A percentile compares a stretch with the other conserved stretches of the same genome.
phyloP scores from a whole-genome alignment of 1,139 yeast genomes.

The Yarrowia galli region DNA sequence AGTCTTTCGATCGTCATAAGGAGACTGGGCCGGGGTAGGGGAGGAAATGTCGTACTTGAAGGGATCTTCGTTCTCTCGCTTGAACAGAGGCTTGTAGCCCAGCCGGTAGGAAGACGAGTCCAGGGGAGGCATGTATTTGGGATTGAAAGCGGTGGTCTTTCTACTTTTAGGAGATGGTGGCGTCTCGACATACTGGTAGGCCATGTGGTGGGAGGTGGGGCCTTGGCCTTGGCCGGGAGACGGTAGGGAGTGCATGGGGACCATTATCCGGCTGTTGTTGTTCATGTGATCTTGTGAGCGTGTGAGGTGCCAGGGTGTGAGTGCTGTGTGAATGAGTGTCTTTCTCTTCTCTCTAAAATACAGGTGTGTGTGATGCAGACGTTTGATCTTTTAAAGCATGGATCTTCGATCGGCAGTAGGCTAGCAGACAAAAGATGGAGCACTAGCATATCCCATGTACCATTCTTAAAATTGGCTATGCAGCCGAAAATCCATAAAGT shows the following conservation, averaged over 20 bases:
- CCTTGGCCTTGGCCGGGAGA: conserved; percentile 21
- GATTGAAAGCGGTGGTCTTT: conserved; percentile 6
- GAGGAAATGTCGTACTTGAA: conserved; percentile 23
- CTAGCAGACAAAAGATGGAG: conserved; percentile 34
- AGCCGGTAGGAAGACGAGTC: conserved; percentile 20
- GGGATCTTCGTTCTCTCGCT: conserved; percentile 8
- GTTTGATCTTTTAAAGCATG: conserved; percentile 30
- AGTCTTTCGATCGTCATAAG: conserved; percentile 9
- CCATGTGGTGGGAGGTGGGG: conserved; percentile 6
- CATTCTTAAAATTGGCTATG: conserved; percentile 30
- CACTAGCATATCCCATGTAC: conserved; percentile 37
- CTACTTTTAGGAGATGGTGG: conserved; percentile 25
- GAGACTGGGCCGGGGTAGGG: conserved; percentile 26
- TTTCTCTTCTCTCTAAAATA: not conserved
- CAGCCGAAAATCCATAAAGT: conserved; percentile 20
- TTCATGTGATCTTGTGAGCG: conserved; percentile 2
- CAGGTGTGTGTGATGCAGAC: conserved; percentile 4
- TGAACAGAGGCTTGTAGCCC: conserved; percentile 34
- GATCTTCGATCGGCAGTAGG: conserved; percentile 22
- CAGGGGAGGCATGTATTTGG: conserved; percentile 37
- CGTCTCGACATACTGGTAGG: conserved; percentile 27
- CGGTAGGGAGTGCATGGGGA: conserved; percentile 36
- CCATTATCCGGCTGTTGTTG: conserved; percentile 19
- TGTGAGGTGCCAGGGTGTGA: not conserved
- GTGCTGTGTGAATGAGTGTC: not conserved